Percentiles rank a stretch among this genome's conserved stretches.
These are phyloP conservation scores for Parietichytrium sp. DNA, from an alignment of 108 stramenopile genomes.

Conservation along the genomic window DNA sequence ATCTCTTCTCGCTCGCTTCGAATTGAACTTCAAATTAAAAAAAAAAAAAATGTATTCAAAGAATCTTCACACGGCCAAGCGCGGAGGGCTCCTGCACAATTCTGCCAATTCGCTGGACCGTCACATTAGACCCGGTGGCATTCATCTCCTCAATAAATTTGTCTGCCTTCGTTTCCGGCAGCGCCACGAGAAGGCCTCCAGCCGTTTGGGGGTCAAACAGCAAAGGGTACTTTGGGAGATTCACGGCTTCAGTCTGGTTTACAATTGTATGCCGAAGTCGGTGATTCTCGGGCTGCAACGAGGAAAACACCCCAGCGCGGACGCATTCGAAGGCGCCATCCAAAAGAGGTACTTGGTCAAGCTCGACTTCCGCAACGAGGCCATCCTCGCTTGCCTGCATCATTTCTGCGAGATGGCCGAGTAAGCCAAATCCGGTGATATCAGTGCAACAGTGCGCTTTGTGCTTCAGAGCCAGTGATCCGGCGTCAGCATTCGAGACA, in stretches of 20 bases:
- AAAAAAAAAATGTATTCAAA: no score
- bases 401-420: conserved; percentile 70
- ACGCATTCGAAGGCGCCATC: conserved; percentile 51
- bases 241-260: conserved; percentile 43
- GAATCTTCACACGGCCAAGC: no score
- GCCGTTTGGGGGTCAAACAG: conserved; percentile 68
- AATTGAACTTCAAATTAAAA: no score
- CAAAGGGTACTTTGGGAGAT: conserved; percentile 42
- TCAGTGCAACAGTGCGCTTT: conserved; percentile 58
- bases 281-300: conserved; percentile 54
- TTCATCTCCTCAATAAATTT: conserved; percentile 41
- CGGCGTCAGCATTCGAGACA: conserved; percentile 46
- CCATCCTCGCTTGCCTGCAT: conserved; percentile 40
- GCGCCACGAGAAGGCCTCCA: conserved; percentile 65
- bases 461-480: neutral
- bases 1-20: no score
- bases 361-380: neutral
- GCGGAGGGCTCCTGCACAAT: no score
- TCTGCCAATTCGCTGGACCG: no score
- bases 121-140: conserved; percentile 46
- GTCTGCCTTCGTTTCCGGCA: conserved; percentile 44
- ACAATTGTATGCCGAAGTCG: conserved; percentile 44
- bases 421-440: conserved; percentile 70
- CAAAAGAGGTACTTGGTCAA: conserved; percentile 52
- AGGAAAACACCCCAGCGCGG: conserved; percentile 49